A percentile compares a stretch with the other conserved stretches of the same genome.
These are phyloP conservation scores for Penstemon barbatus DNA, from an alignment of 257 asterid species.

Conservation along the genomic window DNA sequence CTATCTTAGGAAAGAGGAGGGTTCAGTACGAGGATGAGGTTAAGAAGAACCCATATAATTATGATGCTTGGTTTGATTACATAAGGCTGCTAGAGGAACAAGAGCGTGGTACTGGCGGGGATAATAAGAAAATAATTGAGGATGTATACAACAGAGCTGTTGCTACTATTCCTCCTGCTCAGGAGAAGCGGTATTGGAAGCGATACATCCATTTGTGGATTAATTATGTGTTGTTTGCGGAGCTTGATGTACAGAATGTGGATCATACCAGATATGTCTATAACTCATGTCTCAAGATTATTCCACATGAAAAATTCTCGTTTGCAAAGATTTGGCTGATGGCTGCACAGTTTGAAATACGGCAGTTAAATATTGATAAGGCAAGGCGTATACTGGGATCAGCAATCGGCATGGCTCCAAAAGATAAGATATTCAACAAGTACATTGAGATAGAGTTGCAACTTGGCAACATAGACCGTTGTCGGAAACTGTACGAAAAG, in stretches of 20 bases:
- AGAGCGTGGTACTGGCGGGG: no score
- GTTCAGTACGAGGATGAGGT: conserved; percentile 53
- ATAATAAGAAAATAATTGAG: no score
- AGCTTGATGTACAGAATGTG: conserved; percentile 78
- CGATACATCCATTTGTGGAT: conserved; percentile 89
- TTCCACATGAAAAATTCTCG: conserved; percentile 69
- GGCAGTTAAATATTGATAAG: conserved; percentile 66
- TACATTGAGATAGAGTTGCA: conserved; percentile 95
- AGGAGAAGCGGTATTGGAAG: conserved; percentile 93
- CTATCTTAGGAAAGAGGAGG: conserved; percentile 50
- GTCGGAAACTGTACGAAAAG: conserved; percentile 80
- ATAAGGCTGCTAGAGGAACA: no score
- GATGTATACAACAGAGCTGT: conserved; percentile 47
- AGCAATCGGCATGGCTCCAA: conserved; percentile 66
- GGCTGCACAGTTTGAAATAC: conserved; percentile 95
- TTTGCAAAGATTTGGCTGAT: conserved; percentile 91
- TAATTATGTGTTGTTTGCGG: conserved; percentile 83
- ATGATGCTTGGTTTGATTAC: conserved; percentile 15
- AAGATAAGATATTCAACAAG: conserved; percentile 89
- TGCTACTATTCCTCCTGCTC: conserved; percentile 89
- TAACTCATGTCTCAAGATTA: conserved; percentile 55
- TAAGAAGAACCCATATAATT: conserved; percentile 46
- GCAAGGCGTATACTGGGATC: conserved; percentile 57
- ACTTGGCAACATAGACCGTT: conserved; percentile 83
- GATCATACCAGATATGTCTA: conserved; percentile 87